Base-by-base conservation (phyloP, 495 filamentous ascomycete species). In the Talaromyces trachyspermus region DNA sequence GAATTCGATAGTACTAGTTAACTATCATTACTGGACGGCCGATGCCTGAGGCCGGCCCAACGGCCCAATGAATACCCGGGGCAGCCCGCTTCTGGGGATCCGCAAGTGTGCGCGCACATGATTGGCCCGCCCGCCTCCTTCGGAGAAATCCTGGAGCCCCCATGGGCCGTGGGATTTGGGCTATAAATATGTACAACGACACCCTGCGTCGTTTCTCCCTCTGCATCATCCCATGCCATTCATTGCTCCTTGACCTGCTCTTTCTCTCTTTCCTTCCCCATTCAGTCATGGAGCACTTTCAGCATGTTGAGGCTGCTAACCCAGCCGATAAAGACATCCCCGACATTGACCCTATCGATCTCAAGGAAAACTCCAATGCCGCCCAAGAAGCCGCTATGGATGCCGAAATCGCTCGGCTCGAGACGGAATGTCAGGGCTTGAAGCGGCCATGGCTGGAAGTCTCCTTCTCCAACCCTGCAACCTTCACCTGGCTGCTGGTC, bases 401-500 rank as follows among this genome's bases (percentile, higher is more conserved):
- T 33, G 55, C 61, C 2, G 64, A 68, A 43, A 36, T 70, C 6
- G 43, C 50, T 14, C 55, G 58, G 32, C 58, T 71, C 1, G 67
- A 71, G 51, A 54, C 54, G 9, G 54, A 63, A 37, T 29, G 62
- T 19, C 56, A 54, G 20, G 38, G 49, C 5, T 7, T 63, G 20
- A 66, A 62, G 43, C 55, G 54, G 49, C 42, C 59, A n/a, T 50
- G 54, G 32, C 55, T 67, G 20, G 55, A 64, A 17, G 35, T 68
- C 18, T 59, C 51, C 2, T 38, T 65, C 24, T 49, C 58, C 30
- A 70, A 69, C 50, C 72, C 72, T 0, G 61, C 58, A 27, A 30
- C 58, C 36, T 83, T 80, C 53, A 81, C 77, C 26, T 80, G 69
- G 56, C 54, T 83, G 11, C 69, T 83, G 8, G 78, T 80, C n/a